Evolutionary conservation across 2,329 filamentous ascomycete species (phyloP), one percentile per base, ranked within the genome.

Genomic region (Fonsecaea pedrosoi): DNA sequence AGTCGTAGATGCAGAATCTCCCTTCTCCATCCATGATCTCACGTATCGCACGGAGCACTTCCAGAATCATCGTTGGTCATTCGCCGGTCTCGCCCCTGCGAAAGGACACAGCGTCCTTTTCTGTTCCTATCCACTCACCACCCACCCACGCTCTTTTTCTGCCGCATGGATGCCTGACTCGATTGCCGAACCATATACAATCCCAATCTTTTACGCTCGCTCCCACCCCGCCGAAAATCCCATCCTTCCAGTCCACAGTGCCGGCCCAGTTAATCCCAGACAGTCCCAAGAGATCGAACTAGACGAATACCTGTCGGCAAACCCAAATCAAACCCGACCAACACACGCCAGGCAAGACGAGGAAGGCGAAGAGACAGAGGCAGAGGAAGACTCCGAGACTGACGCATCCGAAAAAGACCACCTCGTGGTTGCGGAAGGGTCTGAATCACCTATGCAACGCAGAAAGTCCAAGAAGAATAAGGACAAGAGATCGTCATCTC

Each of bases 381-480:
- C 59, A 37, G 68, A 62, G 32, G 42, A 58, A 45, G 63, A 62
- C 25, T 64, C 62, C 38, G 69, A 71, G 12, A 58, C 32, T 25
- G 67, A 71, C n/a, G 34, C 56, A n/a, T 68, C 64, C 12, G 71
- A 73, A 57, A 56, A 64, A 58, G 65, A 69, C 35, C 58, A 67
- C 38, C 60, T 73, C 6, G 62, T 69, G 15, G 45, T 61, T 37
- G 59, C 59, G 10, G 67, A 66, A 55, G 60, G 54, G 21, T 61
- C 63, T 48, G 34, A 57, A 37, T 67, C 67, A 53, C 73, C 73
- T 69, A 77, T 77, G 75, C 71, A 71, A 71, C 75, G 74, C 58
- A 60, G 50, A 54, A 72, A 68, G 50, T 60, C 66, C 54, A 72
- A 70, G 54, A 72, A 70, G 58, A 66, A 57, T 58, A 76, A 74